A percentile compares a stretch with the other conserved stretches of the same genome.
These are phyloP conservation scores for Microcyclosporella mali DNA, from an alignment of 2,329 filamentous ascomycete species.

Conservation along the genomic window DNA sequence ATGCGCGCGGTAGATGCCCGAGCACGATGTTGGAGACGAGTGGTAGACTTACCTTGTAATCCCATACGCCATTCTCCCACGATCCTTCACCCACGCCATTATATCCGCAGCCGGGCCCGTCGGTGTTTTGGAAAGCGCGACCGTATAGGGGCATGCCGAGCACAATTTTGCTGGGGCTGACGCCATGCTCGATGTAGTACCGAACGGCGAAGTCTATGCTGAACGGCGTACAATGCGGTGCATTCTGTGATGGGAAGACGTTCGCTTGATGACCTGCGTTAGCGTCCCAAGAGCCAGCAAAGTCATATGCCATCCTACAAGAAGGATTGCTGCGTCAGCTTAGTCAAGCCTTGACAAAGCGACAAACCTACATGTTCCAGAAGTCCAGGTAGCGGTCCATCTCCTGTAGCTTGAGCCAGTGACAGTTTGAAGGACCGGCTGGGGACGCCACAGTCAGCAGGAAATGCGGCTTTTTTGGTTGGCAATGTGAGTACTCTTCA, in stretches of 20 bases:
- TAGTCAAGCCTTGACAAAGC: too few species aligned
- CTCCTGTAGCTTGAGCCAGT: slow-evolving; percentile 35
- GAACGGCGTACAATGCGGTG: slow-evolving; percentile 67
- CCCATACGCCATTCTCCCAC: slow-evolving; percentile 80
- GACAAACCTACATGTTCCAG: slow-evolving; percentile 35
- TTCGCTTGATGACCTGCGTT: slow-evolving; percentile 74
- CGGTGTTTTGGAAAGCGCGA: slow-evolving; percentile 72
- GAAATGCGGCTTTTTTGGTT: slow-evolving; percentile 35
- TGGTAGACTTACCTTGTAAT: slow-evolving; percentile 60
- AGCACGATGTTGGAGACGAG: not conserved
- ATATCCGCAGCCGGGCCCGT: slow-evolving; percentile 64
- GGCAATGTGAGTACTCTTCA: slow-evolving; percentile 35
- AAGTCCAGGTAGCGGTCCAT: slow-evolving; percentile 43
- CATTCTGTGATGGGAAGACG: slow-evolving; percentile 53
- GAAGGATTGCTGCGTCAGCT: too few species aligned
- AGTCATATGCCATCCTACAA: slow-evolving; percentile 48
- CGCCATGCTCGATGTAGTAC: slow-evolving; percentile 58
- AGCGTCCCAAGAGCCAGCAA: slow-evolving; percentile 71
- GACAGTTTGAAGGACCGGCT: slow-evolving; percentile 38
- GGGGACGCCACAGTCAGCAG: slow-evolving; percentile 42
- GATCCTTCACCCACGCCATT: slow-evolving; percentile 69
- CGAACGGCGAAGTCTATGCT: slow-evolving; percentile 65
- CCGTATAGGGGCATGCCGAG: slow-evolving; percentile 91
- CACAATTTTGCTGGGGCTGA: slow-evolving; percentile 67
- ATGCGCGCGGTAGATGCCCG: too few species aligned